phyloP scores from a whole-genome alignment of 2,329 filamentous ascomycete genomes.

The Trichoderma semiorbis region DNA sequence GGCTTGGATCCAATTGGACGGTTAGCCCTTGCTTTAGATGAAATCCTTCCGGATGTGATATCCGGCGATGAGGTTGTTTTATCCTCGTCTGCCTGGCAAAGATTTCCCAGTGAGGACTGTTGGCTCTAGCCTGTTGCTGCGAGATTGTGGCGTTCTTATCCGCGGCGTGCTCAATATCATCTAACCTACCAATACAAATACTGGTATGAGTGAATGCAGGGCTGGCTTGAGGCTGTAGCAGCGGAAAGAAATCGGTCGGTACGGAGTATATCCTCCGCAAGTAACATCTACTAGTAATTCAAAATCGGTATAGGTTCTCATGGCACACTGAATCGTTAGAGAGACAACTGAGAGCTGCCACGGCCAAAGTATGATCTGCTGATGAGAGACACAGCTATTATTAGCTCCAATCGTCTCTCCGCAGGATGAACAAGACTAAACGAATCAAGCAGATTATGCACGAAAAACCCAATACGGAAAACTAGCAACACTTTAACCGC shows the following conservation, averaged over 20 bases:
- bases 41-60: conserved; percentile 6
- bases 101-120: neutral
- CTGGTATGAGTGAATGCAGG: neutral
- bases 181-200: neutral
- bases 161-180: neutral
- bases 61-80: neutral
- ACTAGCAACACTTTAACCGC: conserved; percentile 9
- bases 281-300: neutral
- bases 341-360: neutral
- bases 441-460: conserved; percentile 4
- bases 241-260: neutral
- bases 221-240: neutral
- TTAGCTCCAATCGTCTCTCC: neutral
- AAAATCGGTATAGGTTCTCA: neutral
- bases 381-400: conserved; percentile 1
- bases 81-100: neutral
- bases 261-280: neutral
- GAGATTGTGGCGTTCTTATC: conserved; percentile 4
- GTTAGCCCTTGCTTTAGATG: neutral
- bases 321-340: neutral
- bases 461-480: conserved; percentile 5
- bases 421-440: conserved; percentile 12
- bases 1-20: conserved; percentile 11
- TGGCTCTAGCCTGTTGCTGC: neutral
- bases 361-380: neutral